These are phyloP conservation scores for Phaeosphaeriaceae sp. DNA, from an alignment of 2,329 filamentous ascomycete genomes.

Conservation along the genomic window DNA sequence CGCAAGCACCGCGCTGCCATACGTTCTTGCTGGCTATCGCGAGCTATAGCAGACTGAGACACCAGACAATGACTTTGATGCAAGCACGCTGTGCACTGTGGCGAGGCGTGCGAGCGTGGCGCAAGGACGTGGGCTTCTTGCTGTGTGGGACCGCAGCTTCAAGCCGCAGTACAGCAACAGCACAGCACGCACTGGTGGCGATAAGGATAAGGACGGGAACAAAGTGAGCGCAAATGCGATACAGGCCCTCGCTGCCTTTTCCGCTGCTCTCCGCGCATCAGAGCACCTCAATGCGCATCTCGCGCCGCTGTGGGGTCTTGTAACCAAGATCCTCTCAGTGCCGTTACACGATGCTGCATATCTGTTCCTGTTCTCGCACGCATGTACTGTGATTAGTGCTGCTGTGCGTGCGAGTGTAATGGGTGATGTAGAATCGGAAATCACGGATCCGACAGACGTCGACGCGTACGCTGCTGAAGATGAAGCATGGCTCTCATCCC, in stretches of 20 bases:
- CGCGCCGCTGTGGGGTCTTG: conserved; percentile 72
- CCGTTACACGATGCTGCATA: conserved; percentile 70
- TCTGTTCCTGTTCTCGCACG: conserved; percentile 77
- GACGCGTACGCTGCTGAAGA: too few relatives aligned
- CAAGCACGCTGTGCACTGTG: conserved; percentile 78
- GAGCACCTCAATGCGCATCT: conserved; percentile 63
- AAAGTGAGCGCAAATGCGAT: conserved; percentile 16
- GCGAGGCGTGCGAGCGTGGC: conserved; percentile 75
- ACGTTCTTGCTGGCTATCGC: conserved; percentile 72
- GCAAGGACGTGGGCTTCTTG: conserved; percentile 76
- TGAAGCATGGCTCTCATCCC: too few relatives aligned
- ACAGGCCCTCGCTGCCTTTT: conserved; percentile 37
- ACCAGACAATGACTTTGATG: conserved; percentile 79
- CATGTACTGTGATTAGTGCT: conserved; percentile 76
- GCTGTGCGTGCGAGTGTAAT: conserved; percentile 79
- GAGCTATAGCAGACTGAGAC: conserved; percentile 57
- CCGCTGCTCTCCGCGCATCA: conserved; percentile 35
- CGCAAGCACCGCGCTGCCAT: conserved; percentile 75
- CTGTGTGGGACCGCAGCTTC: conserved; percentile 78
- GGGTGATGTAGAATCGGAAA: too few relatives aligned
- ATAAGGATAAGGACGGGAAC: too few relatives aligned
- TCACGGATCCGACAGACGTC: too few relatives aligned
- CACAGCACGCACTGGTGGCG: background rate
- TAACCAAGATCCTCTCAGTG: conserved; percentile 68
- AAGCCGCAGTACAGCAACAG: conserved; percentile 36